Base-by-base conservation (phyloP, 345 rosid genomes). In the Melaleuca alternifolia region DNA sequence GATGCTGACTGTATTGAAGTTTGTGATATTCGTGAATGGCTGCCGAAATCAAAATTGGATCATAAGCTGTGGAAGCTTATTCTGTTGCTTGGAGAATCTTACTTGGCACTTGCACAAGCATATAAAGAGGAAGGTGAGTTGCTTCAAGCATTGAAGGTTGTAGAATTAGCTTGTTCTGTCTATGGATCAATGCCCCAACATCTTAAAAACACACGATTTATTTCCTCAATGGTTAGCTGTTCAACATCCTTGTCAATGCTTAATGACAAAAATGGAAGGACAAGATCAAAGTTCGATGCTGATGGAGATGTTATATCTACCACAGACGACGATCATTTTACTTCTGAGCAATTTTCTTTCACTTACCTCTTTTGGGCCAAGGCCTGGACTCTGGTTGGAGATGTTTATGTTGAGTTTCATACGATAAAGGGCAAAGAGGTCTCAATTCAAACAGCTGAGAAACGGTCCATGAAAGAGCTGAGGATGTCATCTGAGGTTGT, bases 111-210 rank as follows among this genome's bases (percentile, higher is more conserved):
- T 23, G 99, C 94, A 76, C 96, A 95, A 90, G 94, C 98, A 82
- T 94, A 94, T 89, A 94, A 92, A 90, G 98, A 96, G 88, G 97
- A 92, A 89, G 92, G 93, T 81, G 95, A 96, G 87, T 92, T 97
- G 94, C 93, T 92, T 89, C 97, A 93, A 89, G 94, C 98, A 86
- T 88, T 95, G 89, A 93, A 92, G 92, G 95, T 94, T 51, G 96
- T 97, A 53, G 96, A 96, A 85, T 89, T 96, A 84, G 99, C 99
- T 6, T 94, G 97, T 90, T 91, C 95, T 41, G 86, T 94, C 51
- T 97, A 96, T 88, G 99, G 99, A 88, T 96, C 99, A 79, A 97
- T 97, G 99, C 99, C 99, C 82, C 94, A 92, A 83, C 92, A 96
- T 86, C 92, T 92, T 86, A 93, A 94, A 56, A 96, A 93, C 81